Conservation (phyloP, 495 filamentous ascomycete species). For the Podospora pseudocomata region DNA sequence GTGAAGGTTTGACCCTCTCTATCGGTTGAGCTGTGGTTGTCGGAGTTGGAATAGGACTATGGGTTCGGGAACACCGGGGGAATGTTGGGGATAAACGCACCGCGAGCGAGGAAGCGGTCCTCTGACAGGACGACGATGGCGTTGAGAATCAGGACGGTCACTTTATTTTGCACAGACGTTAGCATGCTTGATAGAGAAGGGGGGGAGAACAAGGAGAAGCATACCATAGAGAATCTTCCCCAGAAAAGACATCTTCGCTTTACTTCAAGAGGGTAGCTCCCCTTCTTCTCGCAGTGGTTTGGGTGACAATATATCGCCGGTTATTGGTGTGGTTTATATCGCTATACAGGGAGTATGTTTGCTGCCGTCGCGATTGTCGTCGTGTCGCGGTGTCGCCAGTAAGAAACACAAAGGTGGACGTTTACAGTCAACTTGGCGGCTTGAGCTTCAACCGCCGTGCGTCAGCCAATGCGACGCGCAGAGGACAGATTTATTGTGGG, state of each 20-base stretch:
- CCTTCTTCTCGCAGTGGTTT: not conserved
- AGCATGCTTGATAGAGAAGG: not conserved
- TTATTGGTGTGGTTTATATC: not conserved
- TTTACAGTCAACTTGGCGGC: not conserved
- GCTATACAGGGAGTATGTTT: not conserved
- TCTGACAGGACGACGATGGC: constrained; percentile 93
- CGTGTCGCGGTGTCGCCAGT: not conserved
- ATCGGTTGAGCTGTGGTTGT: no score
- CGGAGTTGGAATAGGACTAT: not conserved
- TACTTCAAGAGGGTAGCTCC: not conserved
- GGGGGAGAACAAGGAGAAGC: not conserved
- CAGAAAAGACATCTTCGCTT: constrained; percentile 16
- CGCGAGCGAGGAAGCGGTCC: constrained; percentile 94
- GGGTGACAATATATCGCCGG: not conserved
- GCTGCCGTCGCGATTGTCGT: not conserved
- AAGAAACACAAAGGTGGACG: not conserved
- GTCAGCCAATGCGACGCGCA: not conserved
- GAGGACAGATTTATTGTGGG: not conserved
- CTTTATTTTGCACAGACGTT: constrained; percentile 44
- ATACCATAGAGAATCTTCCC: constrained; percentile 20
- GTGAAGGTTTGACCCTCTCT: no score
- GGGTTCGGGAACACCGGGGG: no score
- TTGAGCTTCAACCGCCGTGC: not conserved
- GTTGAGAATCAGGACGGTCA: constrained; percentile 82
- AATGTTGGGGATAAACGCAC: constrained; percentile 48